Evolutionary conservation across 768 basidiomycete genomes (phyloP), one percentile per base, ranked within the genome.

Genomic region (Termitomyces sp.): DNA sequence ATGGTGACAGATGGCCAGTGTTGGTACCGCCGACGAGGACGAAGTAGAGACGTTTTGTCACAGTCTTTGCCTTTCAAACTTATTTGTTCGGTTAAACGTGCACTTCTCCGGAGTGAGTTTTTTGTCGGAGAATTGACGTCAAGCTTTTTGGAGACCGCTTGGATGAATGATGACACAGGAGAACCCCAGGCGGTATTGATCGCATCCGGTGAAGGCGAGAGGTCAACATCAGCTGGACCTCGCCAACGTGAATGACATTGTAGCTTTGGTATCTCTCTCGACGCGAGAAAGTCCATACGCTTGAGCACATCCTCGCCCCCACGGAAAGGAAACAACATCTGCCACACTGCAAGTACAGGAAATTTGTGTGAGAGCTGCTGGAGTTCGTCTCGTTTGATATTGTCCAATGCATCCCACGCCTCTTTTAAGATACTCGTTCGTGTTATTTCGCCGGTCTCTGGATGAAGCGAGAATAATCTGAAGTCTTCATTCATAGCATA

Each of bases 341-440:
- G 55, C 60, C 60, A 61, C 8, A 57, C 49, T n/a, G 55, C 60
- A 20, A 61, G 54, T 8, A 42, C 7, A 36, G 55, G 55, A 33
- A 51, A 61, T 48, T 28, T 56, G 3, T 36, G 0, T 8, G 20
- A 15, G 5, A 38, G n/a, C 18, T 61, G 16, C 7, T 18, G 20
- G 15, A 56, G 40, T 2, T 56, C 15, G 18, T 50, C 28, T 50
- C 46, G 60, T 36, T 48, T 11, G 20, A 7, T 7, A 24, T 60
- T 16, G 9, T 40, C 24, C 53, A 56, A 15, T 6, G 60, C 35
- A 8, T 57, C 39, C 60, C 60, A 61, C 1, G 55, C 46, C 20
- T 24, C 60, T 40, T 55, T 32, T 28, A 11, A 15, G 18, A 20
- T 50, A 4, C 7, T 49, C 42, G 16, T 36, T 33, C 3, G 16